These are phyloP conservation scores for Alliaria petiolata DNA, from an alignment of 345 rosid species.

Conservation along the genomic window DNA sequence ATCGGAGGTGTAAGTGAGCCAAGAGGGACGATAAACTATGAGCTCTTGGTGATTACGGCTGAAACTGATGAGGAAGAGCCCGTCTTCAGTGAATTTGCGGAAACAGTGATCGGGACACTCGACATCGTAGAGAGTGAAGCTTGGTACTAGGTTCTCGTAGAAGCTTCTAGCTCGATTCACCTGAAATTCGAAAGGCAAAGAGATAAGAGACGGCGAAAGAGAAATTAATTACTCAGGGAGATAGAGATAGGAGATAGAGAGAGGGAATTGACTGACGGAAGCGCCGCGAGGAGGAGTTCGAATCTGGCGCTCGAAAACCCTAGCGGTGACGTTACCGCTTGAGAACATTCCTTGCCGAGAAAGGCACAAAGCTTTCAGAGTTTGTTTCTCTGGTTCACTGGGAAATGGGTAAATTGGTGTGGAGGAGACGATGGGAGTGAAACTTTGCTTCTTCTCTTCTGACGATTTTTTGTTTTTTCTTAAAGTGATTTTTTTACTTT, in stretches of 20 bases:
- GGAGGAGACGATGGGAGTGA: slow-evolving; percentile 3
- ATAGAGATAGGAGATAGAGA: too few species aligned
- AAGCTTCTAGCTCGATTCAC: slow-evolving; percentile 75
- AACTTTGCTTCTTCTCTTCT: neutral
- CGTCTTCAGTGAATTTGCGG: slow-evolving; percentile 96
- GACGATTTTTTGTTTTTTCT: neutral
- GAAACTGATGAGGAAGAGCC: slow-evolving; percentile 85
- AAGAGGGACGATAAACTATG: slow-evolving; percentile 83
- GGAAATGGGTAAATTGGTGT: slow-evolving; percentile 7
- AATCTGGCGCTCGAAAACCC: slow-evolving; percentile 89
- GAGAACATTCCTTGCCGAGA: slow-evolving; percentile 42
- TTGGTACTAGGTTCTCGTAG: slow-evolving; percentile 91
- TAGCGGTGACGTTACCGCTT: slow-evolving; percentile 63
- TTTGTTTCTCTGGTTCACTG: slow-evolving; percentile 1
- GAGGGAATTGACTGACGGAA: slow-evolving; percentile 36
- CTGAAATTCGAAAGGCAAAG: slow-evolving; percentile 35
- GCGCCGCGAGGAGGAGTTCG: slow-evolving; percentile 70
- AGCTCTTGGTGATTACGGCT: slow-evolving; percentile 81
- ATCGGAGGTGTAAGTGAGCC: slow-evolving; percentile 72
- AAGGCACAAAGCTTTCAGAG: neutral
- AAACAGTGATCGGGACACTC: slow-evolving; percentile 86
- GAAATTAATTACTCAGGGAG: neutral
- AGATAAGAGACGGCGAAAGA: neutral
- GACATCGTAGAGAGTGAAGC: slow-evolving; percentile 73
- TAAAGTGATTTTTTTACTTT: neutral